A percentile compares a stretch with the other conserved stretches of the same genome.
Evolutionary conservation across 768 basidiomycete species (phyloP).

Genomic region (Lactarius hatsudake): DNA sequence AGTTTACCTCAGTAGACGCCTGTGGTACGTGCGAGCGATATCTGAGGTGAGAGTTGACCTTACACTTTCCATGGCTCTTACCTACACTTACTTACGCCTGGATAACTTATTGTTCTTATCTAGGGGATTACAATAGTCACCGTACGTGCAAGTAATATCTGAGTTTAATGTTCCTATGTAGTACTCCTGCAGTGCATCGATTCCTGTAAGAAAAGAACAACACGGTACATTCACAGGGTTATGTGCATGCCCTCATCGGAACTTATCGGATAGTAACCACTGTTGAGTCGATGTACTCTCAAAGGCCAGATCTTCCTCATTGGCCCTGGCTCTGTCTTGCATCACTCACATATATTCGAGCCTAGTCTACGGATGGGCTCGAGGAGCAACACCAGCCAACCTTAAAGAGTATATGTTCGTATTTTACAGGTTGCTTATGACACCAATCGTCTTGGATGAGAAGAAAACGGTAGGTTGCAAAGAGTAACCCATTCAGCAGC

Average conservation of each 20-base stretch:
- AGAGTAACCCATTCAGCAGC: constrained; percentile 81
- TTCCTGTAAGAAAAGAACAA: too few species aligned
- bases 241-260: neutral
- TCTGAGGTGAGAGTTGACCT: too few species aligned
- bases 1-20: too few species aligned
- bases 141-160: too few species aligned
- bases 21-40: too few species aligned
- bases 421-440: constrained; percentile 38
- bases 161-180: too few species aligned
- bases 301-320: constrained; percentile 65
- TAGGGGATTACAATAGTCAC: too few species aligned
- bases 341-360: constrained; percentile 40
- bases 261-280: neutral
- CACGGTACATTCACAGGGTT: too few species aligned
- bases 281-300: neutral
- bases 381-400: neutral
- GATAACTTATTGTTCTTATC: too few species aligned
- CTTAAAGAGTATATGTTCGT: constrained; percentile 41
- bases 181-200: too few species aligned
- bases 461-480: constrained; percentile 78
- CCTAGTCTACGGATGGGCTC: neutral
- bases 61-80: too few species aligned
- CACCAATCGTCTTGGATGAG: constrained; percentile 76
- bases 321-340: constrained; percentile 67
- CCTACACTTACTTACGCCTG: too few species aligned